These are phyloP conservation scores for Yamadazyma friedrichii DNA, from an alignment of 1,139 yeast genomes.

Conservation along the genomic window DNA sequence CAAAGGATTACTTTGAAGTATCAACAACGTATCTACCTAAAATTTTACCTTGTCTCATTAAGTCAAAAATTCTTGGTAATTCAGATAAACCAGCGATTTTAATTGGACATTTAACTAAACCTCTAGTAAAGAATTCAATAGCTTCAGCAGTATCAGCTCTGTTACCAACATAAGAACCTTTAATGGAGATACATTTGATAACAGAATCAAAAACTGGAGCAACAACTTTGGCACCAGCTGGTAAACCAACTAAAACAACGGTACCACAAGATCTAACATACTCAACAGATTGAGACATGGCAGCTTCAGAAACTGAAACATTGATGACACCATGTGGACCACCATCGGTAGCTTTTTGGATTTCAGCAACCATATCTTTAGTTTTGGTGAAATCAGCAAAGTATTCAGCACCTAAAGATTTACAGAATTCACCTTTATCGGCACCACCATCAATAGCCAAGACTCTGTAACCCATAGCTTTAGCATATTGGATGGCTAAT, in stretches of 20 bases:
- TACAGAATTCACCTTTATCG: conserved; percentile 58
- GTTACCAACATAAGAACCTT: conserved; percentile 79
- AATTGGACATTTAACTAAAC: conserved; percentile 67
- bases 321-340: conserved; percentile 78
- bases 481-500: conserved; percentile 71
- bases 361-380: conserved; percentile 56
- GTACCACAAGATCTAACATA: conserved; percentile 70
- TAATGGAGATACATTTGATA: conserved; percentile 59
- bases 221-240: conserved; percentile 66
- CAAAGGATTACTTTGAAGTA: conserved; percentile 46
- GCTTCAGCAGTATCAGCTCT: conserved; percentile 80
- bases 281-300: conserved; percentile 60
- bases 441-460: conserved; percentile 76
- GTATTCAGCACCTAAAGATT: conserved; percentile 63
- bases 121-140: conserved; percentile 68
- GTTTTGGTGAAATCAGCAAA: conserved; percentile 62
- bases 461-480: conserved; percentile 73
- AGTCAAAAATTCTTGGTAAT: conserved; percentile 58
- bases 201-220: conserved; percentile 67
- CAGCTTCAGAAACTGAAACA: conserved; percentile 69
- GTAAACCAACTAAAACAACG: conserved; percentile 72
- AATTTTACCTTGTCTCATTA: conserved; percentile 71
- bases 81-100: conserved; percentile 68
- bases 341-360: conserved; percentile 64
- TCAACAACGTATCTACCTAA: conserved; percentile 79